A percentile compares a stretch with the other conserved stretches of the same genome.
These are phyloP conservation scores for Phytophthora fragariaefolia DNA, from an alignment of 352 stramenopile species.

Conservation along the genomic window DNA sequence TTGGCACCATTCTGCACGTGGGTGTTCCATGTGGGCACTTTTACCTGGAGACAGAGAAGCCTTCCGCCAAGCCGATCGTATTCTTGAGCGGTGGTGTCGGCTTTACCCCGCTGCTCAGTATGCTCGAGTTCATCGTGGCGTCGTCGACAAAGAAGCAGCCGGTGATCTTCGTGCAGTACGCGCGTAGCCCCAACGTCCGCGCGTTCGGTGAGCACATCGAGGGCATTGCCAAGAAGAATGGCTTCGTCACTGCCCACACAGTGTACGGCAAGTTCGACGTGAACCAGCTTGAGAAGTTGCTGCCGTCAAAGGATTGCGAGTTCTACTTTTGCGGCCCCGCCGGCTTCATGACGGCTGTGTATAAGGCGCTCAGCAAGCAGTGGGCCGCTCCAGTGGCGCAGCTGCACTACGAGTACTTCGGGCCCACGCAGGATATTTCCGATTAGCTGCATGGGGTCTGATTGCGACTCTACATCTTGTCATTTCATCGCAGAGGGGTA, in stretches of 20 bases:
- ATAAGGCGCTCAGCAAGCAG: constrained; percentile 43
- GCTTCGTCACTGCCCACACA: constrained; percentile 45
- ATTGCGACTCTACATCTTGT: too few relatives aligned
- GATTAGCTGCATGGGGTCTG: neutral
- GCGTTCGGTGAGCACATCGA: constrained; percentile 45
- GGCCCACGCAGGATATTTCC: constrained; percentile 32
- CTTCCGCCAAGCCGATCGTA: constrained; percentile 54
- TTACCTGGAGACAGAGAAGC: constrained; percentile 38
- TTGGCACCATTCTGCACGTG: constrained; percentile 57
- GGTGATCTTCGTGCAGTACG: constrained; percentile 56
- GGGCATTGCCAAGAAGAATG: constrained; percentile 38
- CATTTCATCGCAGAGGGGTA: too few relatives aligned
- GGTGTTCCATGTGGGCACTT: constrained; percentile 65
- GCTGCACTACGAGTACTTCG: constrained; percentile 74
- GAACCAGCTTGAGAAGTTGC: constrained; percentile 34
- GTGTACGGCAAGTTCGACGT: constrained; percentile 44
- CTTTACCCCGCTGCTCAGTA: constrained; percentile 61
- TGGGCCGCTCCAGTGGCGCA: constrained; percentile 46
- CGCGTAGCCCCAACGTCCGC: constrained; percentile 39
- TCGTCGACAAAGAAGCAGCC: constrained; percentile 35
- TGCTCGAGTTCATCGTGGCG: constrained; percentile 50
- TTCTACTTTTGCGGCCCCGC: constrained; percentile 72
- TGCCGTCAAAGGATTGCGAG: constrained; percentile 46
- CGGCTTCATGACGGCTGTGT: constrained; percentile 58
- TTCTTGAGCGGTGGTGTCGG: constrained; percentile 68